Base-by-base conservation (phyloP, 2,329 filamentous ascomycete species). In the Cladorrhinum sp. region DNA sequence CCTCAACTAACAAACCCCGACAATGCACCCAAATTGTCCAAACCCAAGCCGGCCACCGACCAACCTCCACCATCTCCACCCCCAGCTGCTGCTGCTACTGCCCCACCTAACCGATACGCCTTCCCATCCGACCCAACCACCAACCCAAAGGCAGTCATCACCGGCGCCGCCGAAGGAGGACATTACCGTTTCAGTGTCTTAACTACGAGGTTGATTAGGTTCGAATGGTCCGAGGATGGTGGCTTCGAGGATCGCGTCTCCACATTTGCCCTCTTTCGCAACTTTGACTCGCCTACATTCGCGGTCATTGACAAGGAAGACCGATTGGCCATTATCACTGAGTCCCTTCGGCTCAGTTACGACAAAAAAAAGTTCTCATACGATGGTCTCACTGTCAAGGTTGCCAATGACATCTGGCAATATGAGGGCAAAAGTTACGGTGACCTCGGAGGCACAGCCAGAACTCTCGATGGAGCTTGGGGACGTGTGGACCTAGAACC, bases 161-260 rank as follows among this genome's bases (percentile, higher is more conserved):
- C 71, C 4, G 79, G 79, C 58, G 59, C 62, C 51, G 21, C 51
- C 42, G 58, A 57, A 46, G 60, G 60, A 2, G 70, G 74, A 42
- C 76, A 80, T 53, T 87, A 83, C 70, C 82, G 85, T 58, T 87
- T 88, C 69, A 86, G 82, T 8, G 65, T 88, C 52, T 75, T 88
- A 53, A 80, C 78, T 9, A 79, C 85, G 55, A 75, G 80, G 1
- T 74, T 87, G 1, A 64, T 88, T 26, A 82, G 86, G 30, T 86
- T 83, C 63, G 85, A 88, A 72, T 88, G 83, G 83, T 79, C 85
- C 0, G 74, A 77, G 10, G 84, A 88, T 63, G 79, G 80, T 54
- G 68, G 74, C 33, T 88, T 88, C 66, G 86, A 88, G 68, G 84
- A 88, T 68, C 79, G 85, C 3, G 81, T 83, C 0, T 87, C 84